phyloP scores from a whole-genome alignment of 2,329 filamentous ascomycete species.

The Penicillium vulpinum region DNA sequence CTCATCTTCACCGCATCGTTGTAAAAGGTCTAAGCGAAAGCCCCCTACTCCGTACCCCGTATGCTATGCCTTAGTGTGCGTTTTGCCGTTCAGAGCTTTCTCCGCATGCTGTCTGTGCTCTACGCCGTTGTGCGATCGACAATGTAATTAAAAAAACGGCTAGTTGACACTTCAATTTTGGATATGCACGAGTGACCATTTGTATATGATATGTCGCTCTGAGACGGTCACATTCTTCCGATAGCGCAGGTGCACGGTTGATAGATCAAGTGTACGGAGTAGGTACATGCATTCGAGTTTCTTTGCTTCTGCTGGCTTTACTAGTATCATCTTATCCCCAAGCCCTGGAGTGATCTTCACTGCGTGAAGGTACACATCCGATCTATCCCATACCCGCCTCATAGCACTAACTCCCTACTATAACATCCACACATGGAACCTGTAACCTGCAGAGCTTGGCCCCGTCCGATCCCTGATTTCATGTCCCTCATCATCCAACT shows the following conservation, averaged over 20 bases:
- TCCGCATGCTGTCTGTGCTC: conserved; percentile 1
- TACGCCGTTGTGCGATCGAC: conserved; percentile 4
- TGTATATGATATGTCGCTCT: conserved; percentile 1
- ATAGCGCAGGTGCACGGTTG: neutral
- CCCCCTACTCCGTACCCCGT: neutral
- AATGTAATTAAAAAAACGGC: neutral
- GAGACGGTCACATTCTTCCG: neutral
- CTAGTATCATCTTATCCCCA: neutral
- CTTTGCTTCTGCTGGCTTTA: neutral
- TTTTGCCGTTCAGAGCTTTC: neutral
- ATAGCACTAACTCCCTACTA: too few species aligned
- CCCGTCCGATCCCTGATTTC: neutral
- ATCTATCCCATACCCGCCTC: neutral
- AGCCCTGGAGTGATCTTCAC: neutral
- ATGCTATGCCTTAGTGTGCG: neutral
- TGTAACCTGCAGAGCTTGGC: neutral
- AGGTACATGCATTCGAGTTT: neutral
- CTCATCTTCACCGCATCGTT: conserved; percentile 1
- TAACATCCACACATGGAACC: neutral
- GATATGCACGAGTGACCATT: neutral
- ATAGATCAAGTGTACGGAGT: neutral
- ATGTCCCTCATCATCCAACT: neutral
- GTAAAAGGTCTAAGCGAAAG: neutral
- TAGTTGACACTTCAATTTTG: neutral
- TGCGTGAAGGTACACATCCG: neutral